Evolutionary conservation across 768 basidiomycete genomes (phyloP).

Genomic region (Porphyrellus cyaneotinctus): DNA sequence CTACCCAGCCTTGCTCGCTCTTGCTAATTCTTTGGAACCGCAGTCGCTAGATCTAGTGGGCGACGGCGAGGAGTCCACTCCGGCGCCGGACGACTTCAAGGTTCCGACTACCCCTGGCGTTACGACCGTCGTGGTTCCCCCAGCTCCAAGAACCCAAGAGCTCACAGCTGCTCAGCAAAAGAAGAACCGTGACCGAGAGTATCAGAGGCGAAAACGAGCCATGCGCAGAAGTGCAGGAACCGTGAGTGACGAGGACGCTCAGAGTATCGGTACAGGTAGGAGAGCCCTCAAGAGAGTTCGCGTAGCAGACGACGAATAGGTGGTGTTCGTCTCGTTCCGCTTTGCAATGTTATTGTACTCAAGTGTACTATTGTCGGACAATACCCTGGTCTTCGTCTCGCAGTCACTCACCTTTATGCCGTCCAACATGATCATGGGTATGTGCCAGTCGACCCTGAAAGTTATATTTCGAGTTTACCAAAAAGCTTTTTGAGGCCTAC

Average conservation of each 20-base stretch:
- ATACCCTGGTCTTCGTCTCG: background rate
- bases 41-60: slow-evolving; percentile 74
- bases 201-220: slow-evolving; percentile 74
- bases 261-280: slow-evolving; percentile 42
- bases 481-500: slow-evolving; percentile 50
- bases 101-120: slow-evolving; percentile 68
- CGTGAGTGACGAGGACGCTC: slow-evolving; percentile 67
- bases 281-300: slow-evolving; percentile 68
- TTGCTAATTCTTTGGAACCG: slow-evolving; percentile 4
- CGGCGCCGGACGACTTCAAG: slow-evolving; percentile 61
- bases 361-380: slow-evolving; percentile 2
- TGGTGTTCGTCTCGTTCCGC: slow-evolving; percentile 3
- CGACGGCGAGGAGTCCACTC: slow-evolving; percentile 60
- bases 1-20: background rate
- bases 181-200: slow-evolving; percentile 75
- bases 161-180: slow-evolving; percentile 70
- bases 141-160: slow-evolving; percentile 65
- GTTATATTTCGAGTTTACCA: slow-evolving; percentile 38
- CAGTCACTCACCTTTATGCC: background rate
- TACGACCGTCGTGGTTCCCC: slow-evolving; percentile 74
- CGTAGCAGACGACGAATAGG: slow-evolving; percentile 61
- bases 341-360: slow-evolving; percentile 4
- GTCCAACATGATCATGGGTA: too few relatives aligned
- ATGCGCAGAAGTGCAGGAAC: slow-evolving; percentile 61
- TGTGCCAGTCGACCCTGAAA: too few relatives aligned